Evolutionary conservation across 2,329 filamentous ascomycete species (phyloP).

Genomic region (Beauveria varroae): DNA sequence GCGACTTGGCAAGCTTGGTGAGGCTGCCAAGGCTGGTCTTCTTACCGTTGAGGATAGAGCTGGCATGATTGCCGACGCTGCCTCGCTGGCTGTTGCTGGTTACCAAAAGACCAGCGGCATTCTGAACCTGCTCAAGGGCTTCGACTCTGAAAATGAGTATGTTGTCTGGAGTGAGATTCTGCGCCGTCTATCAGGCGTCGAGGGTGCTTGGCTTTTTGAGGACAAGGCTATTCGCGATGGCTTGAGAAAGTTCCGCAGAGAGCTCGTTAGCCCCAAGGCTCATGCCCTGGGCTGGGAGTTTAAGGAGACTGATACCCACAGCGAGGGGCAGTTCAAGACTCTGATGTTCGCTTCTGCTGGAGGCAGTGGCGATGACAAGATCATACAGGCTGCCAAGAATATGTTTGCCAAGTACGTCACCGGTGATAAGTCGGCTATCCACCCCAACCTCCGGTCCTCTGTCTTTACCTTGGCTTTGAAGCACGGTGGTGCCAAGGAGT

Average conservation of each 20-base stretch:
- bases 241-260: slow-evolving; percentile 74
- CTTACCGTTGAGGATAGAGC: slow-evolving; percentile 85
- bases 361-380: slow-evolving; percentile 66
- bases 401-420: slow-evolving; percentile 82
- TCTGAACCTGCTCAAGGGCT: slow-evolving; percentile 75
- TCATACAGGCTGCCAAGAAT: slow-evolving; percentile 74
- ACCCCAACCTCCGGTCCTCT: slow-evolving; percentile 82
- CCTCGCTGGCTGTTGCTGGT: slow-evolving; percentile 79
- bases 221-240: slow-evolving; percentile 65
- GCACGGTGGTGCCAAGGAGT: slow-evolving; percentile 68
- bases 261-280: slow-evolving; percentile 69
- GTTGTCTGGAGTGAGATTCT: slow-evolving; percentile 95
- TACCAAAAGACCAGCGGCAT: slow-evolving; percentile 92
- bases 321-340: slow-evolving; percentile 90
- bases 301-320: slow-evolving; percentile 74
- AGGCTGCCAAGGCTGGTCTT: slow-evolving; percentile 65
- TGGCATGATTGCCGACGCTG: slow-evolving; percentile 90
- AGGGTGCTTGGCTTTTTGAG: slow-evolving; percentile 75
- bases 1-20: slow-evolving; percentile 77
- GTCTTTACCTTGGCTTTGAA: slow-evolving; percentile 81
- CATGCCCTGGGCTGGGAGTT: slow-evolving; percentile 88
- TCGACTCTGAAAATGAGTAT: slow-evolving; percentile 76
- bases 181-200: slow-evolving; percentile 67
- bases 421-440: slow-evolving; percentile 74
- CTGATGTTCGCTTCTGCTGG: slow-evolving; percentile 83